Evolutionary conservation across 345 rosid species (phyloP).

Genomic region (Camelina neglecta): DNA sequence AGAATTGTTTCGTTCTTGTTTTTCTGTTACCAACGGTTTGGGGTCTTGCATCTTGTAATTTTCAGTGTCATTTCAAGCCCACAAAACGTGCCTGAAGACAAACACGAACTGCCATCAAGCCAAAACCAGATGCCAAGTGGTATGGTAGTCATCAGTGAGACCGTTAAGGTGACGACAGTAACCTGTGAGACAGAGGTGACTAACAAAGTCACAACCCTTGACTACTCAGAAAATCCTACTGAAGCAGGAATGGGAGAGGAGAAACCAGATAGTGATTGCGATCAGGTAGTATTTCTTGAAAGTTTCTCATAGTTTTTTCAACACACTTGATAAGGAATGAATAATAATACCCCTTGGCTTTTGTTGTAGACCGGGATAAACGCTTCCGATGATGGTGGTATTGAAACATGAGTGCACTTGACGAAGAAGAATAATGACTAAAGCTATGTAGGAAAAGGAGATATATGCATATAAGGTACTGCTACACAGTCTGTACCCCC

Average conservation of each 20-base stretch:
- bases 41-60: not conserved
- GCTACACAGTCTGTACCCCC: not conserved
- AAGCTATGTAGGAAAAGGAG: conserved; percentile 25
- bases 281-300: conserved; percentile 32
- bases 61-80: conserved; percentile 49
- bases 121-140: conserved; percentile 41
- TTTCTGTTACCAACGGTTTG: not conserved
- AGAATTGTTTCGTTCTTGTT: not conserved
- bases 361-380: conserved; percentile 10
- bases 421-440: conserved; percentile 28
- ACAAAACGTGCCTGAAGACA: conserved; percentile 47
- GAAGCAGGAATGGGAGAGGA: conserved; percentile 40
- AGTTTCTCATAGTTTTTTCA: not conserved
- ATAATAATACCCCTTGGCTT: not conserved
- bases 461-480: conserved; percentile 35
- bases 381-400: conserved; percentile 21
- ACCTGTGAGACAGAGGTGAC: conserved; percentile 45
- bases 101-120: conserved; percentile 47
- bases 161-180: conserved; percentile 55
- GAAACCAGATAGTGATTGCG: conserved; percentile 13
- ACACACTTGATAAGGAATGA: not conserved
- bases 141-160: conserved; percentile 54
- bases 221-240: conserved; percentile 40
- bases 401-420: conserved; percentile 30
- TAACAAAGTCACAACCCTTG: conserved; percentile 42